phyloP scores from a whole-genome alignment of 495 filamentous ascomycete species.

The Xylaria cubensis region DNA sequence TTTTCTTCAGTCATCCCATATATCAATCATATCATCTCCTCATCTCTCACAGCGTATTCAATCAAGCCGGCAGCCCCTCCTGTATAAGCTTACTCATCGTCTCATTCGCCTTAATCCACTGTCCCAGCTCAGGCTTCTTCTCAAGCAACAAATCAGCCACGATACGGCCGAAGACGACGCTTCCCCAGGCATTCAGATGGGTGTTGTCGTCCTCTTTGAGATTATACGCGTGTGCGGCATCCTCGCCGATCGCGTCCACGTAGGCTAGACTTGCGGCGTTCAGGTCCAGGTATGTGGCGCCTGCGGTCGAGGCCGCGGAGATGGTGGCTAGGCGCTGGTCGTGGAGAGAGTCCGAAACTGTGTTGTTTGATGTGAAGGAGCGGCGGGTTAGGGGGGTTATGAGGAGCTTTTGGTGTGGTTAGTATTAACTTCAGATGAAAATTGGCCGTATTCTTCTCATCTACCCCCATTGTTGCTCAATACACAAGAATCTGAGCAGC shows the following conservation, averaged over 20 bases:
- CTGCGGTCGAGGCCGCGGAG: conserved; percentile 41
- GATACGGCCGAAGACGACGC: conserved; percentile 55
- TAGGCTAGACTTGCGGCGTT: conserved; percentile 52
- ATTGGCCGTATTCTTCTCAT: no score
- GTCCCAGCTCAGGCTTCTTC: conserved; percentile 31
- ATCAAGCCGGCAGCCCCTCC: conserved; percentile 40
- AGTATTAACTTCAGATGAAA: not conserved
- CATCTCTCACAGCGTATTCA: no score
- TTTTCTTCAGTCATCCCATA: no score
- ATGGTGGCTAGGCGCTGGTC: conserved; percentile 49
- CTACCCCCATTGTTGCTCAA: no score
- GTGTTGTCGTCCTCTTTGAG: conserved; percentile 49
- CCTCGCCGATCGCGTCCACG: conserved; percentile 52
- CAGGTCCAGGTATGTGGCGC: conserved; percentile 48
- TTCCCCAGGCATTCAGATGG: conserved; percentile 53
- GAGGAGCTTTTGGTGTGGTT: conserved; percentile 18
- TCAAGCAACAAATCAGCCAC: conserved; percentile 48
- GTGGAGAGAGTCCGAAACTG: conserved; percentile 48
- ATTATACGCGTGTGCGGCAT: conserved; percentile 49
- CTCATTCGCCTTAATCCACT: conserved; percentile 39
- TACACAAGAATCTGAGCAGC: no score
- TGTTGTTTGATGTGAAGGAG: conserved; percentile 38
- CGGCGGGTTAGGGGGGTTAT: conserved; percentile 54
- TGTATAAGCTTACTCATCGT: conserved; percentile 42
- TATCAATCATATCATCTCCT: not conserved